A percentile compares a stretch with the other conserved stretches of the same genome.
Conservation (phyloP, 805 yeast species). For the Sungouiozyma intestinalis region DNA sequence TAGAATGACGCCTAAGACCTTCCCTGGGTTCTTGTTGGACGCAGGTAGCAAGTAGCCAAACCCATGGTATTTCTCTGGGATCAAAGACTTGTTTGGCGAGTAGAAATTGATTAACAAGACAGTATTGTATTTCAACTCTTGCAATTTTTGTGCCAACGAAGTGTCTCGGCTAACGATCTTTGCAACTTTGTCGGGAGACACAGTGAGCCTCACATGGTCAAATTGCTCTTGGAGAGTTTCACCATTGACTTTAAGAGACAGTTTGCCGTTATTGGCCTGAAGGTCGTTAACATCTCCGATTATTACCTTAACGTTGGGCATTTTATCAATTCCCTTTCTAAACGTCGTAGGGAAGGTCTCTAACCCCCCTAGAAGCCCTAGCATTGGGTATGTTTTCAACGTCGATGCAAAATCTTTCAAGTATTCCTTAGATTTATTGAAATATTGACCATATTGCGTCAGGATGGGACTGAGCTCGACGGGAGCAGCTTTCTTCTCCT, state of each 20-base stretch:
- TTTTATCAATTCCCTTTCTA: constrained; percentile 27
- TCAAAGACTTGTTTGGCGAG: constrained; percentile 35
- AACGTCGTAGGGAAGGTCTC: constrained; percentile 41
- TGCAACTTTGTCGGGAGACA: constrained; percentile 36
- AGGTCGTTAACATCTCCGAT: constrained; percentile 8
- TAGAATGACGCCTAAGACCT: constrained; percentile 75
- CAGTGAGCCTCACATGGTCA: constrained; percentile 54
- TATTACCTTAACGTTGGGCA: constrained; percentile 27
- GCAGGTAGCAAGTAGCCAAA: constrained; percentile 84
- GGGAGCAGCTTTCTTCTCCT: background rate
- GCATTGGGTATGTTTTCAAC: constrained; percentile 50
- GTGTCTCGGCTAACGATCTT: constrained; percentile 19
- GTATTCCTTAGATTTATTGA: constrained; percentile 32
- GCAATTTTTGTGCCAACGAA: constrained; percentile 15
- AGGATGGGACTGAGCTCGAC: background rate
- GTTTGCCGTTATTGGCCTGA: background rate
- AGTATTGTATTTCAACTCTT: constrained; percentile 28
- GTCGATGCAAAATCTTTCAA: constrained; percentile 29
- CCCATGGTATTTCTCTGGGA: constrained; percentile 41
- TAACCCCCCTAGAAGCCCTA: constrained; percentile 48
- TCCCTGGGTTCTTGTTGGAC: constrained; percentile 36
- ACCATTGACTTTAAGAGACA: constrained; percentile 1
- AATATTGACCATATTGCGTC: constrained; percentile 29
- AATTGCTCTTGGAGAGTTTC: constrained; percentile 15
- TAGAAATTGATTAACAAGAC: constrained; percentile 64